Percentiles rank a stretch among this genome's conserved stretches.
phyloP scores from a whole-genome alignment of 176 grass and related monocot species.

The Zoysia pacifica region DNA sequence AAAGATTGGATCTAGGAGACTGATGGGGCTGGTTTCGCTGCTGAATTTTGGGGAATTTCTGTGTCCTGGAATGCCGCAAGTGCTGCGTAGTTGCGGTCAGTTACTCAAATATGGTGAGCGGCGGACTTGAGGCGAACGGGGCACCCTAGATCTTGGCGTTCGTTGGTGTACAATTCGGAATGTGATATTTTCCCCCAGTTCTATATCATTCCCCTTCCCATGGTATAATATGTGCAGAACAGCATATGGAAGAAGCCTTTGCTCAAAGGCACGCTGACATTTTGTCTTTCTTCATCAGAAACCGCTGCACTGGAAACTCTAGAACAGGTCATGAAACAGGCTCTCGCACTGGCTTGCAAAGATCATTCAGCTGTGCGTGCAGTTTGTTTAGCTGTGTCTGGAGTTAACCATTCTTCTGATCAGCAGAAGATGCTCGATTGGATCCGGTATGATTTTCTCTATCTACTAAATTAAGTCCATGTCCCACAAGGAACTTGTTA shows the following conservation, averaged over 20 bases:
- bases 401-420: conserved; percentile 93
- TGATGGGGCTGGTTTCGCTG: not conserved
- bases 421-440: conserved; percentile 83
- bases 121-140: not conserved
- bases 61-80: not conserved
- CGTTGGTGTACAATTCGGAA: not conserved
- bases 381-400: conserved; percentile 91
- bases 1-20: conserved; percentile 27
- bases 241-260: conserved; percentile 1
- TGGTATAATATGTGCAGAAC: conserved; percentile 2
- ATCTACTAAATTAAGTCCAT: conserved; percentile 13
- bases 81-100: not conserved
- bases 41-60: conserved; percentile 33
- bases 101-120: not conserved
- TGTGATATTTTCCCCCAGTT: not conserved
- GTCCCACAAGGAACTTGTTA: not conserved
- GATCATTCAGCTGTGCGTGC: conserved; percentile 63
- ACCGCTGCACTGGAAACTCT: conserved; percentile 65
- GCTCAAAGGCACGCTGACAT: conserved; percentile 24
- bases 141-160: conserved; percentile 12
- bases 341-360: conserved; percentile 58
- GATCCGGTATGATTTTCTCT: conserved; percentile 65
- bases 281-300: conserved; percentile 58
- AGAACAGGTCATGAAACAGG: conserved; percentile 71
- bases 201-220: not conserved